Evolutionary conservation across 805 yeast genomes (phyloP).

Genomic region (Lipomyces orientalis): DNA sequence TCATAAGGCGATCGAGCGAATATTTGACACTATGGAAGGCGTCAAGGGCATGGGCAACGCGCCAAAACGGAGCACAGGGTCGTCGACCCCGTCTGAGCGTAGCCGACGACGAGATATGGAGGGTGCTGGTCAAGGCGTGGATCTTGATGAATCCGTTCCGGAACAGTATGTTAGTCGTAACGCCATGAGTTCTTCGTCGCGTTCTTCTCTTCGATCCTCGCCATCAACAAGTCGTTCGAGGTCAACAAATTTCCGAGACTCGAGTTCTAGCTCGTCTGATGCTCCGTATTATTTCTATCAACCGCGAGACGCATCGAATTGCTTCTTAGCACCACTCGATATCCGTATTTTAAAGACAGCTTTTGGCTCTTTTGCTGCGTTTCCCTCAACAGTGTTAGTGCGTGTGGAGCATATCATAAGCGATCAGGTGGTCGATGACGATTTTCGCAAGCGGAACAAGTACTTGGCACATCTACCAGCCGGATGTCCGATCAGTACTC

Average conservation of each 20-base stretch:
- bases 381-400: conserved; percentile 70
- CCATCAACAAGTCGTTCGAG: conserved; percentile 19
- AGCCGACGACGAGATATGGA: neutral
- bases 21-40: conserved; percentile 53
- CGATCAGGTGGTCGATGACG: conserved; percentile 67
- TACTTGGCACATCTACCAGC: conserved; percentile 81
- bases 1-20: conserved; percentile 60
- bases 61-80: conserved; percentile 7
- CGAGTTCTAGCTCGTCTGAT: conserved; percentile 23
- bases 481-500: conserved; percentile 81
- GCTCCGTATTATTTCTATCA: conserved; percentile 74
- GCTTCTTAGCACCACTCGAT: conserved; percentile 78
- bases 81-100: neutral
- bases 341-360: conserved; percentile 69
- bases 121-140: neutral
- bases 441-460: conserved; percentile 66
- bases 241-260: neutral
- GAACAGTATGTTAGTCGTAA: conserved; percentile 15
- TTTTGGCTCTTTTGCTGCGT: conserved; percentile 63
- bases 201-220: neutral
- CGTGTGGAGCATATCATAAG: conserved; percentile 71
- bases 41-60: conserved; percentile 46
- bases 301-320: conserved; percentile 70
- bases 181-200: conserved; percentile 14
- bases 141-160: conserved; percentile 7